Evolutionary conservation across 169 alveolate genomes (phyloP).

Genomic region (Cryptosporidium meleagridis): DNA sequence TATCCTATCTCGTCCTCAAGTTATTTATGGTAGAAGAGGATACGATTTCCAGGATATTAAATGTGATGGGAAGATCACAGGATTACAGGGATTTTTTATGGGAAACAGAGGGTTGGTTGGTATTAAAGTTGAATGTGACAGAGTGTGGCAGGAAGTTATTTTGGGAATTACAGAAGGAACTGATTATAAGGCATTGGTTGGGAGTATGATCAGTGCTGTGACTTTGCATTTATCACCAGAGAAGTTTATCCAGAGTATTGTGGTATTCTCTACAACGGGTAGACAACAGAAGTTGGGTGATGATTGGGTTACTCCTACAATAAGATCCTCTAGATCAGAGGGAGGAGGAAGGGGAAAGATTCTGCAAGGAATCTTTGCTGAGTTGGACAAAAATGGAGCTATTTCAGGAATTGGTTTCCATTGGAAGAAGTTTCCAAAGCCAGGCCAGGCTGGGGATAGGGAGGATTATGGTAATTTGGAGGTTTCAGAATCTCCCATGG

Average conservation of each 20-base stretch:
- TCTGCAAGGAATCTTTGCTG: slow-evolving; percentile 58
- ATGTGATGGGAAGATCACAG: slow-evolving; percentile 69
- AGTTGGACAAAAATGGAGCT: slow-evolving; percentile 67
- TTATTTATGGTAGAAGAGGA: slow-evolving; percentile 52
- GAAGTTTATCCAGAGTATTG: slow-evolving; percentile 64
- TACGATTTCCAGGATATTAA: slow-evolving; percentile 66
- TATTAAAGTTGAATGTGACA: slow-evolving; percentile 62
- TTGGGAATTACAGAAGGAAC: slow-evolving; percentile 70
- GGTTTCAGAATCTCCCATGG: slow-evolving; percentile 10
- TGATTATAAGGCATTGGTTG: slow-evolving; percentile 59
- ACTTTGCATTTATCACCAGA: slow-evolving; percentile 66
- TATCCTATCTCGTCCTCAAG: slow-evolving; percentile 45
- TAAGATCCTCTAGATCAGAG: slow-evolving; percentile 55
- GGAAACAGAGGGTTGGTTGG: slow-evolving; percentile 72
- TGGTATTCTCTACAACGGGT: slow-evolving; percentile 38
- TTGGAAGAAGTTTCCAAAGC: slow-evolving; percentile 36
- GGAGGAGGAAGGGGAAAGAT: slow-evolving; percentile 48
- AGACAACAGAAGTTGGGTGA: slow-evolving; percentile 52
- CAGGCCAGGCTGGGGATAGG: slow-evolving; percentile 68
- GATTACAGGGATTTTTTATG: slow-evolving; percentile 58
- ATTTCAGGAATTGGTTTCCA: slow-evolving; percentile 70
- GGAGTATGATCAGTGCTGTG: slow-evolving; percentile 57
- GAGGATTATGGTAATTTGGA: slow-evolving; percentile 54
- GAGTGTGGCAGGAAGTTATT: slow-evolving; percentile 62
- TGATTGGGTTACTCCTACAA: slow-evolving; percentile 63